These are phyloP conservation scores for Cordyceps cateniannulata DNA, from an alignment of 2,329 filamentous ascomycete species.

Conservation along the genomic window DNA sequence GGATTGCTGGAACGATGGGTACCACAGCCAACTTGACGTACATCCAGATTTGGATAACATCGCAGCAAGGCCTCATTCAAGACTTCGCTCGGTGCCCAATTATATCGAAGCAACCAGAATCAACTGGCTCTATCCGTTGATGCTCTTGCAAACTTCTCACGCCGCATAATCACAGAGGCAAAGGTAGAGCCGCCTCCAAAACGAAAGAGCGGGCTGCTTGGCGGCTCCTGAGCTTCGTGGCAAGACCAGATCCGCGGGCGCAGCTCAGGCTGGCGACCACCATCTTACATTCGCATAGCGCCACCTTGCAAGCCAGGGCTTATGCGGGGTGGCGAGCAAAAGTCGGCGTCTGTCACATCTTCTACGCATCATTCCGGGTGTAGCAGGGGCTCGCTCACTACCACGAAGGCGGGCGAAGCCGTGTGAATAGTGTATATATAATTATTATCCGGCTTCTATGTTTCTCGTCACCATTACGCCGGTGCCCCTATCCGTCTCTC, in stretches of 20 bases:
- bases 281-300: no score
- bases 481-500: not conserved
- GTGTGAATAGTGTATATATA: not conserved
- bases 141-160: not conserved
- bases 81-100: no score
- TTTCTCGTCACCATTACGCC: not conserved
- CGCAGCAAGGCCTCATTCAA: no score
- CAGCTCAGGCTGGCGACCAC: no score
- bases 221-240: no score
- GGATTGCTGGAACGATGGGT: conserved; percentile 48
- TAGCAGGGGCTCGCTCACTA: not conserved
- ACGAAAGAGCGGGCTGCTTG: no score
- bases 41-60: not conserved
- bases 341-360: no score
- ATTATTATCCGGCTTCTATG: not conserved
- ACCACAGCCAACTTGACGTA: conserved; percentile 22
- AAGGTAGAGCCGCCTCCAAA: no score
- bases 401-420: not conserved
- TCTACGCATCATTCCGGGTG: not conserved
- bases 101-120: not conserved
- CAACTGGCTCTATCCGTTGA: not conserved
- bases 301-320: no score
- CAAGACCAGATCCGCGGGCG: no score
- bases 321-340: no score
- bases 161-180: not conserved